phyloP scores from a whole-genome alignment of 176 grass and related monocot species.

The Pharus latifolius region DNA sequence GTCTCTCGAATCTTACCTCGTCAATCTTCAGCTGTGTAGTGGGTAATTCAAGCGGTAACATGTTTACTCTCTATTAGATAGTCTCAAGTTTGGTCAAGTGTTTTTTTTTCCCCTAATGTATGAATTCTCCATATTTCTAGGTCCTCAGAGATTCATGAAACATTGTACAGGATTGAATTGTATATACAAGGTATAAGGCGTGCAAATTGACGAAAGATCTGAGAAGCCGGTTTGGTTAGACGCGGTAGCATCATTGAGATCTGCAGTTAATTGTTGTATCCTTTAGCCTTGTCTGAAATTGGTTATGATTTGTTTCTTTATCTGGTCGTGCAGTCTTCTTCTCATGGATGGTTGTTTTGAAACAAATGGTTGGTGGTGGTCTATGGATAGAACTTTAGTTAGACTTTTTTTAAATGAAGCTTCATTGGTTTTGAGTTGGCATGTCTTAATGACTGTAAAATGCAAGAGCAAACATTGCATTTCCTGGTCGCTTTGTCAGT shows the following conservation, averaged over 20 bases:
- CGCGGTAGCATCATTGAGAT: constrained; percentile 17
- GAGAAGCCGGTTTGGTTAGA: constrained; percentile 30
- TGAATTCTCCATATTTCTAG: constrained; percentile 10
- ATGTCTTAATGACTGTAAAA: constrained; percentile 30
- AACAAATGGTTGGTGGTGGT: background rate
- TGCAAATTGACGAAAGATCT: constrained; percentile 31
- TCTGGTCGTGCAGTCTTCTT: constrained; percentile 1
- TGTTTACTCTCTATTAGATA: background rate
- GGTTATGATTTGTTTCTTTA: constrained; percentile 15
- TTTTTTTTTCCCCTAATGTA: background rate
- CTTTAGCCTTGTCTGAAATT: constrained; percentile 21
- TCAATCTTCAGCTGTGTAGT: constrained; percentile 34
- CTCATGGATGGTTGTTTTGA: constrained; percentile 1
- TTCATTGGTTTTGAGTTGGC: constrained; percentile 6
- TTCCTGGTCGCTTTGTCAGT: too few species aligned
- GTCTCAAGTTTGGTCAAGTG: background rate
- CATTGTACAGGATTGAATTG: constrained; percentile 50
- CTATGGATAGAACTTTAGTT: constrained; percentile 15
- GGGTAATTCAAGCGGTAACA: constrained; percentile 19
- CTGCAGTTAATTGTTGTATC: constrained; percentile 24
- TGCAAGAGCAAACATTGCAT: constrained; percentile 11
- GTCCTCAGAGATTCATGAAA: constrained; percentile 13
- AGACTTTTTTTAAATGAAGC: background rate
- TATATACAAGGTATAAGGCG: constrained; percentile 60
- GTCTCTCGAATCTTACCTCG: constrained; percentile 27